Evolutionary conservation across 768 basidiomycete genomes (phyloP).

Genomic region (Pisolithus tinctorius): DNA sequence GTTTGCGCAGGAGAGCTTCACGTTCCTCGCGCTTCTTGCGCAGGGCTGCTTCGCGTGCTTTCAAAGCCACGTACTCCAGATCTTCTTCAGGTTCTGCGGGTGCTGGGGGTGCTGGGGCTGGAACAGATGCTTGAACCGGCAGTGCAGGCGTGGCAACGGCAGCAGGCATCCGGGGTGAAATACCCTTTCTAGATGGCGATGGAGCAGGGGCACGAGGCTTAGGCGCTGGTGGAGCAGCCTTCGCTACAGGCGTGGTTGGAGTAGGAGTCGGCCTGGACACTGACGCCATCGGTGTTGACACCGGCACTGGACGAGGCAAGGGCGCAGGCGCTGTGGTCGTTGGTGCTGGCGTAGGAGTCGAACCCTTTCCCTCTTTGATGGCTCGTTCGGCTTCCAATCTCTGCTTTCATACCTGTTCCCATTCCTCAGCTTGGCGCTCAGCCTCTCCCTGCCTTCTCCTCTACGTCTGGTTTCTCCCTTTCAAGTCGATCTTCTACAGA

Average conservation of each 20-base stretch:
- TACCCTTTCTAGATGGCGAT: constrained; percentile 24
- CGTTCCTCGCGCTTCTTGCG: constrained; percentile 70
- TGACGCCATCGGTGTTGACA: constrained; percentile 21
- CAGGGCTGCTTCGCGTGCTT: constrained; percentile 63
- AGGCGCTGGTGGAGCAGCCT: constrained; percentile 29
- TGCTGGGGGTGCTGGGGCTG: constrained; percentile 28
- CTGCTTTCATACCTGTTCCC: constrained; percentile 66
- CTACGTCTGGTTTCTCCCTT: constrained; percentile 85
- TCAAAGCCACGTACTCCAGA: constrained; percentile 68
- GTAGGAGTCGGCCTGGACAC: constrained; percentile 21
- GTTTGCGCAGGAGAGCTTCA: constrained; percentile 56
- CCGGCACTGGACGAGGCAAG: constrained; percentile 28
- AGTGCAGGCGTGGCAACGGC: constrained; percentile 23
- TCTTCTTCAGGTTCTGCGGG: constrained; percentile 49
- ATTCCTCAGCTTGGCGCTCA: constrained; percentile 74
- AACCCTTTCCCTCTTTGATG: constrained; percentile 40
- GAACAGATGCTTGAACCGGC: constrained; percentile 43
- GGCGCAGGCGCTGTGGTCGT: constrained; percentile 33
- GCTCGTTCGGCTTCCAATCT: constrained; percentile 72
- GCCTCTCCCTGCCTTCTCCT: constrained; percentile 73
- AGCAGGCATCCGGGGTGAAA: constrained; percentile 8
- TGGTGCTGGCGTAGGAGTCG: constrained; percentile 34
- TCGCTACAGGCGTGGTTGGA: constrained; percentile 29
- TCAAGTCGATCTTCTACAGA: constrained; percentile 80
- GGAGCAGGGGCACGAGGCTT: constrained; percentile 33